Percentiles rank a stretch among this genome's conserved stretches.
Evolutionary conservation across 2,329 filamentous ascomycete genomes (phyloP).

Genomic region (Acrocalymma vagum): DNA sequence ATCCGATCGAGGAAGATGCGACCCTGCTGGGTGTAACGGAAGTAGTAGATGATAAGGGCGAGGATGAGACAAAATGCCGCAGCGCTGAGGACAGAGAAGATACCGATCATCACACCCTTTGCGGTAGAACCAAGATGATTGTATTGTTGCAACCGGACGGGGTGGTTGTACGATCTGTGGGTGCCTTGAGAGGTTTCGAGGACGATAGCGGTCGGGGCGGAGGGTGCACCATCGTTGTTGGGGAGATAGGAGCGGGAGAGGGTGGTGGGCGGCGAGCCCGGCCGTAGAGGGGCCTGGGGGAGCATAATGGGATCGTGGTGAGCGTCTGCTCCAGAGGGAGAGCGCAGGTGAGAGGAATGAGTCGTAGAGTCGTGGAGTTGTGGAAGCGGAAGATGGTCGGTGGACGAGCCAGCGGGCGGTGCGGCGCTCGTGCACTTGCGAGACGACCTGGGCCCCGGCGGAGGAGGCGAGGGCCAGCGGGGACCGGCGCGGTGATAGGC

Average conservation of each 20-base stretch:
- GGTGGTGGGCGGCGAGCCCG: conserved; percentile 39
- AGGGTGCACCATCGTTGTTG: conserved; percentile 27
- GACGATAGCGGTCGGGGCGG: conserved; percentile 31
- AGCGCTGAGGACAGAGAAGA: conserved; percentile 92
- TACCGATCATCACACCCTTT: conserved; percentile 89
- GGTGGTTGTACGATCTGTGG: conserved; percentile 28
- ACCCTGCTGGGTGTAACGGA: conserved; percentile 86
- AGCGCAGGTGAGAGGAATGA: conserved; percentile 10
- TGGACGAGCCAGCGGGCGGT: conserved; percentile 27
- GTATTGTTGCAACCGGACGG: conserved; percentile 33
- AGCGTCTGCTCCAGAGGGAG: conserved; percentile 9
- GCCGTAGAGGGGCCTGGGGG: conserved; percentile 37
- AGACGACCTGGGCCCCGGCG: conserved; percentile 16
- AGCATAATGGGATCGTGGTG: conserved; percentile 34
- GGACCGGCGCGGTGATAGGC: conserved; percentile 23
- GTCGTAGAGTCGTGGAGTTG: background rate
- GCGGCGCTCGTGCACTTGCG: conserved; percentile 28
- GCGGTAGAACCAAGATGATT: conserved; percentile 62
- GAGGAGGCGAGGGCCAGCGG: conserved; percentile 25
- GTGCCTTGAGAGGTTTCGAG: conserved; percentile 22
- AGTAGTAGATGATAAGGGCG: conserved; percentile 87
- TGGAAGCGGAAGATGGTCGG: conserved; percentile 1
- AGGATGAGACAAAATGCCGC: conserved; percentile 84
- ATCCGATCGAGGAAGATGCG: conserved; percentile 94
- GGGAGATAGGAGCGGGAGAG: conserved; percentile 38